Conservation (phyloP, 176 grass and related monocot genomes). For the Stipa capillata region DNA sequence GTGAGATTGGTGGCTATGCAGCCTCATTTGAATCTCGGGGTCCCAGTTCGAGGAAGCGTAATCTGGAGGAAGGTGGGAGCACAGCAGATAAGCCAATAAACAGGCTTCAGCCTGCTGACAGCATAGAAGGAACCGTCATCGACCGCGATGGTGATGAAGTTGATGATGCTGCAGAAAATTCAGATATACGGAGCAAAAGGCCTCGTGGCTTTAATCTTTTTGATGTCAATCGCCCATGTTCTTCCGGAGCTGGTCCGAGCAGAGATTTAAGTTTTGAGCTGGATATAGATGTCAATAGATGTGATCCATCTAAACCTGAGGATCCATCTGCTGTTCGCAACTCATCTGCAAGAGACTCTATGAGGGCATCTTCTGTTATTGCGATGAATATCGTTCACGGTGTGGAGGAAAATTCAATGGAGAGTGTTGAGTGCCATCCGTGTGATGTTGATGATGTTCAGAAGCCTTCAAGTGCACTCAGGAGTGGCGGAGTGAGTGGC, state of each 20-base stretch:
- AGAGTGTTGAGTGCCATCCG: constrained; percentile 93
- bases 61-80: constrained; percentile 89
- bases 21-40: constrained; percentile 93
- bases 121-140: constrained; percentile 95
- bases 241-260: constrained; percentile 87
- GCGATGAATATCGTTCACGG: constrained; percentile 75
- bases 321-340: constrained; percentile 33
- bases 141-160: constrained; percentile 84
- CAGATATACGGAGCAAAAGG: constrained; percentile 58
- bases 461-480: constrained; percentile 59
- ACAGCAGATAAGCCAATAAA: constrained; percentile 78
- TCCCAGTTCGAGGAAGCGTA: constrained; percentile 80
- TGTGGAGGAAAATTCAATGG: constrained; percentile 80
- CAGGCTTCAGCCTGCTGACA: constrained; percentile 72
- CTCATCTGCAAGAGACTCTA: constrained; percentile 68
- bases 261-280: constrained; percentile 78
- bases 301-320: constrained; percentile 28
- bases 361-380: constrained; percentile 90
- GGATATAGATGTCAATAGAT: constrained; percentile 66
- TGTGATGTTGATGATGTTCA: constrained; percentile 73
- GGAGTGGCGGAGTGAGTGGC: constrained; percentile 61
- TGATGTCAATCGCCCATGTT: constrained; percentile 48
- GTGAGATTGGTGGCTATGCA: constrained; percentile 78
- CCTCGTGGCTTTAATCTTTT: constrained; percentile 78
- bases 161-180: constrained; percentile 77